phyloP scores from a whole-genome alignment of 225 moss, liverwort and hornwort species.

The Climacium dendroides region DNA sequence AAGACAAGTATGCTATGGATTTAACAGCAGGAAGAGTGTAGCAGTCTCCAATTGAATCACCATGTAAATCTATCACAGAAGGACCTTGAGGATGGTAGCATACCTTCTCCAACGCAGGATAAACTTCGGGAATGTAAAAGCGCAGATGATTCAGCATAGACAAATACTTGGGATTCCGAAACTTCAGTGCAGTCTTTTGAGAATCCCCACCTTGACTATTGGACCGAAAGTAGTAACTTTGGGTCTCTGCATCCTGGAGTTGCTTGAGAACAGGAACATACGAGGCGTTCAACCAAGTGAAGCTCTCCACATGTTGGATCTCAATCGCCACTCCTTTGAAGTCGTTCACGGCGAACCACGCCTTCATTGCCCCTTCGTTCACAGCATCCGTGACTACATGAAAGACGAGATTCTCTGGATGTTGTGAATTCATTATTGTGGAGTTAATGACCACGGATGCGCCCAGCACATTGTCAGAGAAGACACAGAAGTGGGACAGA shows the following conservation, averaged over 20 bases:
- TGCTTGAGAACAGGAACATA: conserved; percentile 93
- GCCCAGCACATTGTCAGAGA: conserved; percentile 87
- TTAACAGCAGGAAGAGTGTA: not conserved
- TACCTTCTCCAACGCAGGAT: conserved; percentile 46
- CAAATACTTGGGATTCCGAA: conserved; percentile 71
- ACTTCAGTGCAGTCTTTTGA: conserved; percentile 57
- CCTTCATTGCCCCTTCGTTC: conserved; percentile 83
- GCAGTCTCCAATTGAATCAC: not conserved
- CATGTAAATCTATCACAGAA: not conserved
- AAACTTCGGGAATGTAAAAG: conserved; percentile 53
- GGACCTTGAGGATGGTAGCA: not conserved
- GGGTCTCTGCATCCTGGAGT: conserved; percentile 71
- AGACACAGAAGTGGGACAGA: conserved; percentile 74
- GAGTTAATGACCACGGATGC: conserved; percentile 86
- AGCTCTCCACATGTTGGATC: conserved; percentile 67
- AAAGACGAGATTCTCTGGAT: conserved; percentile 64
- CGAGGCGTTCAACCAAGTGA: conserved; percentile 78
- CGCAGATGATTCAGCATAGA: conserved; percentile 59
- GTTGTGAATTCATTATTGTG: conserved; percentile 50
- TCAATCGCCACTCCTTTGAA: conserved; percentile 66
- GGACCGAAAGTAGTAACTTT: conserved; percentile 78
- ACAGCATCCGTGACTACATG: conserved; percentile 87
- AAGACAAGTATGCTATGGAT: not conserved
- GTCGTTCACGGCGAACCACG: conserved; percentile 68
- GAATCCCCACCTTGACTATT: conserved; percentile 26